Evolutionary conservation across 192 early-diverging fungal species (phyloP), one percentile per base, ranked within the genome.

Genomic region (Entomortierella lignicola): DNA sequence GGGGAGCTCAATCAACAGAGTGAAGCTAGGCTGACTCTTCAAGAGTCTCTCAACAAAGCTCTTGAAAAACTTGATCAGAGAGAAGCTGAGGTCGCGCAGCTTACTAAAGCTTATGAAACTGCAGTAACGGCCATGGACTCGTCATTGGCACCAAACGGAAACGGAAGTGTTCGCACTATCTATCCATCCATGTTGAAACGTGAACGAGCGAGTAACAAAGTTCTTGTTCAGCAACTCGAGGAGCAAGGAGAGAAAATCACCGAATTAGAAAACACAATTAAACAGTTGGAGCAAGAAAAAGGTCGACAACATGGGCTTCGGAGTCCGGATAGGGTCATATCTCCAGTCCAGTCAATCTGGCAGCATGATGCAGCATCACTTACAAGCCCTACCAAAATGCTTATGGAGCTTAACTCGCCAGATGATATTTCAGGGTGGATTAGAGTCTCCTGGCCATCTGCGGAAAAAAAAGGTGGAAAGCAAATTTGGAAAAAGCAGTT

Each of bases 161-260:
- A 44, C 1, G 73, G 75, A 10, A 79, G 75, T 29, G 68, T 79
- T 15, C 53, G 62, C 0, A 79, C 75, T 17, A 79, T 79, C 10
- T 79, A 79, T 31, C 75, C 75, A 5, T 79, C 75, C 5, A 70
- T 79, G 75, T 34, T 79, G 27, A 79, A 70, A 27, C 75, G 75
- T 5, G 75, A 79, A 59, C 47, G 75, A 2, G 75, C 75, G 8
- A 79, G 75, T 23, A 79, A 79, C 68, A 79, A 79, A 43, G 68
- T 79, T 23, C 57, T 79, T 17, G 41, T 70, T 17, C 75, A 79
- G 30, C 75, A 79, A 27, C 25, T 79, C 23, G 75, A 79, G 26
- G 75, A 79, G 51, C 75, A 79, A 29, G 67, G 75, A n/a, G 75
- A 79, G 56, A 79, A 79, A 63, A 79, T 79, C 13, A 70, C 75